Evolutionary conservation across 225 moss, liverwort and hornwort genomes (phyloP).

Genomic region (Takakia lepidozioides): DNA sequence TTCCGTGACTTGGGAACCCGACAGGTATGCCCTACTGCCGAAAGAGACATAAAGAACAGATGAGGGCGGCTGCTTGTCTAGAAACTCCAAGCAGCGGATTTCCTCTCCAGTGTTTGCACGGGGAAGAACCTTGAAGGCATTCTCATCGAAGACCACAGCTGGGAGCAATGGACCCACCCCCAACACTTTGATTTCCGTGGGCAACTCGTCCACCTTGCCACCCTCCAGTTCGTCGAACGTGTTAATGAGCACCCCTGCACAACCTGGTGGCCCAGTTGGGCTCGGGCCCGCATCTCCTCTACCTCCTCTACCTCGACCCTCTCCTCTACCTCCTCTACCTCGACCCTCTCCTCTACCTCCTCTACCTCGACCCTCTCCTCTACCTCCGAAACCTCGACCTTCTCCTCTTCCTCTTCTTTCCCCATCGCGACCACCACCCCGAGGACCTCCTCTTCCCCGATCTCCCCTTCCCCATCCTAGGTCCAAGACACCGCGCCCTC

Average conservation of each 20-base stretch:
- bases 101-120: too few relatives aligned
- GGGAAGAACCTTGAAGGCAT: too few relatives aligned
- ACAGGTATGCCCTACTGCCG: slow-evolving; percentile 19
- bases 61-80: slow-evolving; percentile 18
- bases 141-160: neutral
- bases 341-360: too few relatives aligned
- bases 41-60: slow-evolving; percentile 26
- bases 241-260: neutral
- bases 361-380: neutral
- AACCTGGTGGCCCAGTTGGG: too few relatives aligned
- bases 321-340: too few relatives aligned
- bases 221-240: neutral
- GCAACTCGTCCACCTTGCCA: neutral
- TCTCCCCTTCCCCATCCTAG: neutral
- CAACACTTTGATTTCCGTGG: neutral
- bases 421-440: too few relatives aligned
- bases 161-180: neutral
- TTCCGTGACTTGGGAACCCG: slow-evolving; percentile 23
- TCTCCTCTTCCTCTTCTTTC: too few relatives aligned
- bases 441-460: neutral
- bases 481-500: neutral
- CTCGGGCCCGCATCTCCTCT: too few relatives aligned
- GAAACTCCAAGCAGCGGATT: too few relatives aligned
- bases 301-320: too few relatives aligned
- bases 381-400: neutral